Base-by-base conservation (phyloP, 2,329 filamentous ascomycete genomes). In the Incumbomyces lentus region DNA sequence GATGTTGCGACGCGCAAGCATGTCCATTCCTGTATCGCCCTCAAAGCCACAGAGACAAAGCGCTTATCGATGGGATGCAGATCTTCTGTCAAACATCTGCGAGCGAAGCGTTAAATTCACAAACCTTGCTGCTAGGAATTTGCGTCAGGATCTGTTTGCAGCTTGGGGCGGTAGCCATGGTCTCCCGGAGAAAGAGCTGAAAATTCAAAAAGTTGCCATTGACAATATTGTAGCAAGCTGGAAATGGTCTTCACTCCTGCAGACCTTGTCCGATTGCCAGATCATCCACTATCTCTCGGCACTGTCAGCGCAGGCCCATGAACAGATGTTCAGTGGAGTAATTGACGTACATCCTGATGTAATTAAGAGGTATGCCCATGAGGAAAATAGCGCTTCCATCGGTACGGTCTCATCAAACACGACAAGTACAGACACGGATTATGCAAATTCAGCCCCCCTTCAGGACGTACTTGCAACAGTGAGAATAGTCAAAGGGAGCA, bases 31-130 rank as follows among this genome's bases (percentile, higher is more conserved):
- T 16, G 19, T 39, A 12, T 26, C 47, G 5, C 10, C 31, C 12
- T 39, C 40, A 14, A 52, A 43, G 26, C 4, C 43, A 26, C 26
- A 40, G 8, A 8, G 26, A 13, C 36, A 40, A 16, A 26, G 36
- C 22, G 26, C 17, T 6, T 10, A 4, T 10, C 35, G 44, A 5
- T 46, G 35, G 44, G 46, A 57, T 43, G 44, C 50, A 26, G 46
- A 46, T 19, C 78, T 88, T 51, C 74, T 95, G n/a, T 84, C 86
- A 1, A 88, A 96, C 59, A 79, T 95, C 22, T 94, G 88, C 60
- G 80, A 81, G 50, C 77, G 89, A 48, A 82, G 87, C 1, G 74
- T 92, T 8, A 82, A 86, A 51, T 96, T 95, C 57, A 83, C 96
- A 32, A 83, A 86, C 1, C 78, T 82, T 33, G 81, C 86, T 32